A percentile compares a stretch with the other conserved stretches of the same genome.
Conservation (phyloP, 305 asterid genomes). For the Fraxinus baroniana region DNA sequence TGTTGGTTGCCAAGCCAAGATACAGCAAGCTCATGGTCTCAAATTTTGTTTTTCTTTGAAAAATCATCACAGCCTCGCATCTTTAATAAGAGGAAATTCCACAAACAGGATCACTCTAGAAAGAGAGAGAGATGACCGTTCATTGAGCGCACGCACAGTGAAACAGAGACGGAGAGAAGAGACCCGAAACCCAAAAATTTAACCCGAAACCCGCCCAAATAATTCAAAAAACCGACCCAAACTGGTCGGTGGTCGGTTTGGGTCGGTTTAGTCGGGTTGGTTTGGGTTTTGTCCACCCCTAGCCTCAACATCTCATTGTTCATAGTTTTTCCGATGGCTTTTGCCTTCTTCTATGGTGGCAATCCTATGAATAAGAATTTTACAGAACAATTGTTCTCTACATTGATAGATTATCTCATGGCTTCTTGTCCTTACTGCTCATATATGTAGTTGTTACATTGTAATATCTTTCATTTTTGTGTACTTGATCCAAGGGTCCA, state of each 20-base stretch:
- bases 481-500: slow-evolving; percentile 15
- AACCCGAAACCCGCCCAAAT: no score
- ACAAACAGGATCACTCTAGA: not conserved
- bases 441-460: not conserved
- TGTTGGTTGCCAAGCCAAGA: slow-evolving; percentile 27
- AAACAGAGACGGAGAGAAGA: no score
- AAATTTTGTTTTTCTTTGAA: not conserved
- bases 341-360: no score
- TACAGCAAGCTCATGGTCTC: not conserved
- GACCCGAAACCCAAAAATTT: no score
- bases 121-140: not conserved
- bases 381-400: not conserved
- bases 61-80: not conserved
- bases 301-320: no score
- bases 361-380: not conserved
- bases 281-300: no score
- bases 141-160: no score
- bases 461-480: not conserved
- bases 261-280: no score
- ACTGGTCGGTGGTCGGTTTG: no score
- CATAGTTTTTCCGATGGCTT: no score
- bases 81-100: not conserved
- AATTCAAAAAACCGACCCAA: no score
- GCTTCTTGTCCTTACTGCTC: not conserved
- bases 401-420: not conserved